Base-by-base conservation (phyloP, 2,329 filamentous ascomycete species). In the Ceratocystis alfenasii region DNA sequence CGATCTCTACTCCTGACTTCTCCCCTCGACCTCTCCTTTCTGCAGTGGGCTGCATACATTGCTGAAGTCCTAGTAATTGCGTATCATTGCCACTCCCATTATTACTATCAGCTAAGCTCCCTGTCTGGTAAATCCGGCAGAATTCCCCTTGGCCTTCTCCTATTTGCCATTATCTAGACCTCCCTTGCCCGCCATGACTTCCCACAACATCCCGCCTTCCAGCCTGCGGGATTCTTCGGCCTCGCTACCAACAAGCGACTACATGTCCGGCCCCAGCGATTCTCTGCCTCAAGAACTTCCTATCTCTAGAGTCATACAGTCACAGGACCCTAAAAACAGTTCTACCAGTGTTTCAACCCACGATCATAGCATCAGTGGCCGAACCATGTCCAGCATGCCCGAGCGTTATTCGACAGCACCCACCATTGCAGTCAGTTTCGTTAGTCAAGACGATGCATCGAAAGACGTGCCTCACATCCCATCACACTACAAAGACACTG, bases 331-430 rank as follows among this genome's bases (percentile, higher is more conserved):
- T 25, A 55, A 55, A 28, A 6, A 55, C 50, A 55, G 50, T 25
- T 25, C 20, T 25, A 30, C 50, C 50, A 55, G 50, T 25, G 20
- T 55, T 25, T 22, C 2, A 20, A 55, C 50, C 3, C 50, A 25
- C 50, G 50, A 55, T 15, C 50, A 55, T 15, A 55, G 50, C 25
- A 15, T 55, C 25, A 55, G 50, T 5, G 50, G 50, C 50, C 50
- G 50, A 15, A 55, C 50, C 7, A 20, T 55, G 20, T 55, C 50
- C 8, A 55, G 25, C 50, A 55, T 55, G 50, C 50, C 50, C 36
- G 60, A 62, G 60, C 60, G 60, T 6, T 62, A 62, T 44, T 62
- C 60, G 5, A 62, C 60, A 20, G 60, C 60, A 15, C 60, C 60
- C 22, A 62, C 60, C 36, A 48, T 62, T 15, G 60, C 60, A 20